A percentile compares a stretch with the other conserved stretches of the same genome.
phyloP scores from a whole-genome alignment of 805 yeast genomes.

The Metschnikowia amazonensis region DNA sequence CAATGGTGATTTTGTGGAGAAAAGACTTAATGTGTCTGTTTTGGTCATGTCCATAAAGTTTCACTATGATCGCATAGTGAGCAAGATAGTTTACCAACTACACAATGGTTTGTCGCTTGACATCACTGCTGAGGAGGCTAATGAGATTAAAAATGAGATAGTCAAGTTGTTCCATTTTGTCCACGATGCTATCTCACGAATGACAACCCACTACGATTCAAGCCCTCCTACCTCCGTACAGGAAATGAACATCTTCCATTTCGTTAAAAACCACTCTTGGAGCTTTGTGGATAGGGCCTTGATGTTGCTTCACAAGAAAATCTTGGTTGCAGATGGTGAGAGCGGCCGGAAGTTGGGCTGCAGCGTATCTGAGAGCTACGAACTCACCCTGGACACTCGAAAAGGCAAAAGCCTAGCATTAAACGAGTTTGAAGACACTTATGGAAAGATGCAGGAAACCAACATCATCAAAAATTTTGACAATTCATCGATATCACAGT shows the following conservation, averaged over 20 bases:
- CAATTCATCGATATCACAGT: slow-evolving; percentile 33
- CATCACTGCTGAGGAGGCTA: slow-evolving; percentile 40
- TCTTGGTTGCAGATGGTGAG: slow-evolving; percentile 31
- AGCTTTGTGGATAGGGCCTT: slow-evolving; percentile 54
- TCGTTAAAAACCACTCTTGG: slow-evolving; percentile 47
- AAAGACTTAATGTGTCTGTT: slow-evolving; percentile 41
- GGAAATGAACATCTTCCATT: slow-evolving; percentile 43
- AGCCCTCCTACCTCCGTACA: slow-evolving; percentile 37
- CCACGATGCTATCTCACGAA: slow-evolving; percentile 43
- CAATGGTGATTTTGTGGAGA: slow-evolving; percentile 27
- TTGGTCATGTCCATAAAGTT: slow-evolving; percentile 53
- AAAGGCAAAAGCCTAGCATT: slow-evolving; percentile 30
- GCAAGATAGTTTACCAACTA: slow-evolving; percentile 49
- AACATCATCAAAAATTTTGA: slow-evolving; percentile 38
- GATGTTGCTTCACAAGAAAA: slow-evolving; percentile 42
- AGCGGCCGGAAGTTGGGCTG: not conserved
- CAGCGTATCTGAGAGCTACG: not conserved
- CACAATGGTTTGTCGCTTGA: slow-evolving; percentile 47
- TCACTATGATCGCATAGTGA: slow-evolving; percentile 47
- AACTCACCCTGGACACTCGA: slow-evolving; percentile 6
- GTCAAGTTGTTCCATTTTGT: slow-evolving; percentile 48
- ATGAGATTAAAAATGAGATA: slow-evolving; percentile 46
- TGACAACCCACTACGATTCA: slow-evolving; percentile 30
- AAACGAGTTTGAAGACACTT: slow-evolving; percentile 39
- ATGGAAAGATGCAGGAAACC: slow-evolving; percentile 34